Conservation (phyloP, 306 rosid species). For the Corylus heterophylla region DNA sequence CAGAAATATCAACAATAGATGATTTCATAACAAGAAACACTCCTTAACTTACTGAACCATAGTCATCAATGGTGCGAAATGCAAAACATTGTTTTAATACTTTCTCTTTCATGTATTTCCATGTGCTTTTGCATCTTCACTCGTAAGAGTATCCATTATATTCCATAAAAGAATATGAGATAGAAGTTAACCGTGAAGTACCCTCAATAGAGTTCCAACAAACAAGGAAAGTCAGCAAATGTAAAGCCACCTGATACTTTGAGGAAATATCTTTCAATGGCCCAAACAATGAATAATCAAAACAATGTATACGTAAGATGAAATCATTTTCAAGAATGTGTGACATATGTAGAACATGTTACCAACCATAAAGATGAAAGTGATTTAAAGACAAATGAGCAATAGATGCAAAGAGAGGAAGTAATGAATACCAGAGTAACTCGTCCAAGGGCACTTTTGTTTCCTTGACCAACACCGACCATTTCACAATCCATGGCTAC, state of each 20-base stretch:
- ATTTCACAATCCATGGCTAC: constrained; percentile 97
- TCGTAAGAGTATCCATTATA: neutral
- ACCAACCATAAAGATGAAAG: neutral
- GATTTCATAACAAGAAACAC: neutral
- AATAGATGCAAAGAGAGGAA: constrained; percentile 24
- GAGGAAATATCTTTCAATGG: neutral
- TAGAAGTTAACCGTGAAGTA: neutral
- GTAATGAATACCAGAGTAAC: constrained; percentile 66
- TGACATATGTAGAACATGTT: neutral
- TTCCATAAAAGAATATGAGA: neutral
- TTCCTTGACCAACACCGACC: constrained; percentile 94
- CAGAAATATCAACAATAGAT: neutral
- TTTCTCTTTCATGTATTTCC: neutral
- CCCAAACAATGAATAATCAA: neutral
- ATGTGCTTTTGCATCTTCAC: neutral
- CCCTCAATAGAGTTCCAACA: neutral
- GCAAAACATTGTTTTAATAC: neutral
- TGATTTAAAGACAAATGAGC: constrained; percentile 8
- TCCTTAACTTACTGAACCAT: neutral
- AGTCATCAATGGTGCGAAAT: neutral
- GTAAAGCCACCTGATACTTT: neutral
- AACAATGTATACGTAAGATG: neutral
- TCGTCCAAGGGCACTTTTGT: constrained; percentile 92
- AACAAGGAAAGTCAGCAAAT: neutral
- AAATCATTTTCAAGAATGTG: neutral